A percentile compares a stretch with the other conserved stretches of the same genome.
These are phyloP conservation scores for Galerina marginata DNA, from an alignment of 768 basidiomycete species.

Conservation along the genomic window DNA sequence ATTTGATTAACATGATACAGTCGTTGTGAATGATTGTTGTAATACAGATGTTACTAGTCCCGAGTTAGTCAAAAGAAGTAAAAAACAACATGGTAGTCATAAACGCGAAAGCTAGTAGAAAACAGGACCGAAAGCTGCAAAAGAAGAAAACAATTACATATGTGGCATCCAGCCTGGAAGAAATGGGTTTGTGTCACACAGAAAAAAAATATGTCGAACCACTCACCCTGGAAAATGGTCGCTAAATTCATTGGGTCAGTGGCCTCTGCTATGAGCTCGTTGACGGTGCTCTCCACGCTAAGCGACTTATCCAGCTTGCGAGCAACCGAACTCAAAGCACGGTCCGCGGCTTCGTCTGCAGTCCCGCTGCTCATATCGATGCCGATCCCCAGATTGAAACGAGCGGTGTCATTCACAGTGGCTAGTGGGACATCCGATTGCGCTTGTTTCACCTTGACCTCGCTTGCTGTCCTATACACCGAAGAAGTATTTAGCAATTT, in stretches of 20 bases:
- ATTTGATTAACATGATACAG: background rate
- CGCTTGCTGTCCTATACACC: constrained; percentile 71
- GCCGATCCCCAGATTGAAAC: constrained; percentile 49
- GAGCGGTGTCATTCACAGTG: constrained; percentile 27
- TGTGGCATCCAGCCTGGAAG: constrained; percentile 17
- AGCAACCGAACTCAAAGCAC: constrained; percentile 80
- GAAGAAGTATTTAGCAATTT: constrained; percentile 2
- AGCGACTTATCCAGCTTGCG: constrained; percentile 84
- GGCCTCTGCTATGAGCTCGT: constrained; percentile 89
- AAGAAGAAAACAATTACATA: background rate
- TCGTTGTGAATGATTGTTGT: background rate
- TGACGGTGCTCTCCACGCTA: constrained; percentile 93
- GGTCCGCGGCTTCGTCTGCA: constrained; percentile 88
- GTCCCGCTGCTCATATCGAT: constrained; percentile 69
- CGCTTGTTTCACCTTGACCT: constrained; percentile 70
- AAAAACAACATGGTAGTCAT: too few species aligned
- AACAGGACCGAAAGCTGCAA: background rate
- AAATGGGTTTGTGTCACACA: background rate
- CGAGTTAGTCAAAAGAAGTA: background rate
- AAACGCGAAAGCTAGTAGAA: too few species aligned
- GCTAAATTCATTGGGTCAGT: constrained; percentile 78
- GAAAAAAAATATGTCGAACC: background rate
- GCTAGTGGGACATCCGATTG: constrained; percentile 47
- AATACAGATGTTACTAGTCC: background rate
- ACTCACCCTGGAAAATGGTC: constrained; percentile 70